Evolutionary conservation across 2,329 filamentous ascomycete species (phyloP).

Genomic region (Pleurostoma richardsiae): DNA sequence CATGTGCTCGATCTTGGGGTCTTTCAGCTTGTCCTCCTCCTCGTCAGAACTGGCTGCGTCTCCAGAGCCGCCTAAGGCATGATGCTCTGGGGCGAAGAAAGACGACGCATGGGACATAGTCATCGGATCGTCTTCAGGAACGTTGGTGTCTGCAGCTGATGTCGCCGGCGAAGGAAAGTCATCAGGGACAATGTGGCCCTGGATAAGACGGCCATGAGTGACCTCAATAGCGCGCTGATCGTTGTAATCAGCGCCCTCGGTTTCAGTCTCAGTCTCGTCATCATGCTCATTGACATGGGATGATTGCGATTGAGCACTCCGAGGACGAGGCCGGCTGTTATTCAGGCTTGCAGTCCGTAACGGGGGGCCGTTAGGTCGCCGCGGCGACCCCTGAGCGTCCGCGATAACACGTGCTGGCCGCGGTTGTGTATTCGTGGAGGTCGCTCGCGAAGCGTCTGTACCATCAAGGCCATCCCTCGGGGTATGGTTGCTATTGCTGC

Average conservation of each 20-base stretch:
- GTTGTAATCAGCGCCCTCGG: constrained; percentile 51
- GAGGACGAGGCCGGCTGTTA: constrained; percentile 17
- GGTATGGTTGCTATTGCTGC: constrained; percentile 14
- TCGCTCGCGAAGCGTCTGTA: constrained; percentile 12
- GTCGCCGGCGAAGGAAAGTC: constrained; percentile 76
- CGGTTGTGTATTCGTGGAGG: constrained; percentile 17
- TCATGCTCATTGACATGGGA: constrained; percentile 29
- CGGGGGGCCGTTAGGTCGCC: constrained; percentile 23
- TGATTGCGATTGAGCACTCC: constrained; percentile 17
- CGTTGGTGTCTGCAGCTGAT: constrained; percentile 63
- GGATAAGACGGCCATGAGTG: constrained; percentile 82
- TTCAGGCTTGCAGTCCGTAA: constrained; percentile 15
- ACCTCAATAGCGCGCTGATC: constrained; percentile 84
- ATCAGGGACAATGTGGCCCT: constrained; percentile 93
- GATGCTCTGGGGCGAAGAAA: constrained; percentile 65
- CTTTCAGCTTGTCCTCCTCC: constrained; percentile 82
- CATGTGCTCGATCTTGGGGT: constrained; percentile 82
- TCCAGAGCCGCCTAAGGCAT: constrained; percentile 75
- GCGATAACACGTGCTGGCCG: constrained; percentile 20
- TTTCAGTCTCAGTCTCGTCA: constrained; percentile 32
- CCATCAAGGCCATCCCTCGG: constrained; percentile 13
- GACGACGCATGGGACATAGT: constrained; percentile 72
- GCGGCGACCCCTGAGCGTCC: constrained; percentile 39
- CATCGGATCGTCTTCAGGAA: constrained; percentile 78
- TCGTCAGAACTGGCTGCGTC: constrained; percentile 86